Percentiles rank a stretch among this genome's conserved stretches.
These are phyloP conservation scores for Cichorium intybus DNA, from an alignment of 140 eudicot species.

Conservation along the genomic window DNA sequence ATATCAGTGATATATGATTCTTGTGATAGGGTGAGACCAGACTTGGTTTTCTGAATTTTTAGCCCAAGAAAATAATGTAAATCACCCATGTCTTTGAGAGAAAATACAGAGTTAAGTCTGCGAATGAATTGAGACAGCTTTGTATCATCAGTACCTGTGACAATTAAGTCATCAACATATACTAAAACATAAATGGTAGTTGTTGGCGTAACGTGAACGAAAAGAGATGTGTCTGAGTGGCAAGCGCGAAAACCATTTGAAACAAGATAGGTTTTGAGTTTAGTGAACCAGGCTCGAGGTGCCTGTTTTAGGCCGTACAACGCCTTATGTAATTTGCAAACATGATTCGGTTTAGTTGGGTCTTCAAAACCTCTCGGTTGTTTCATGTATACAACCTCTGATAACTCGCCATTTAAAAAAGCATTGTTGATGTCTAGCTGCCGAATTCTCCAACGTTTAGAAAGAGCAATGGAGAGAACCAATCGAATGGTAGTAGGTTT, in stretches of 20 bases:
- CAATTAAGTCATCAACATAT: background rate
- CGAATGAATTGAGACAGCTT: background rate
- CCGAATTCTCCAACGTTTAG: background rate
- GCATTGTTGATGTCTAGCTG: too few species aligned
- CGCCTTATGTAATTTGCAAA: background rate
- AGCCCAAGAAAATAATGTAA: background rate
- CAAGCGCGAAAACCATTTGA: background rate
- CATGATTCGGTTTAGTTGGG: background rate
- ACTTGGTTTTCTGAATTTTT: background rate
- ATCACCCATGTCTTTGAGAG: background rate
- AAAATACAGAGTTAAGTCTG: background rate
- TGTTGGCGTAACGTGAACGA: background rate
- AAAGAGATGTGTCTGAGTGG: background rate
- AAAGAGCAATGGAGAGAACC: background rate
- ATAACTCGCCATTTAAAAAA: background rate
- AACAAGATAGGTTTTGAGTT: background rate
- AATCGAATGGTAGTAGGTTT: too few species aligned
- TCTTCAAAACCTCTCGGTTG: slow-evolving; percentile 1
- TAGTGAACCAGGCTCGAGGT: background rate
- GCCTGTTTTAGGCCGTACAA: background rate
- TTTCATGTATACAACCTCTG: background rate
- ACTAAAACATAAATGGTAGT: background rate
- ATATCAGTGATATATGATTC: background rate
- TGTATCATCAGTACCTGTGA: background rate
- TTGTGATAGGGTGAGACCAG: background rate